These are phyloP conservation scores for Kurtzmaniella quercitrusa DNA, from an alignment of 1,139 yeast genomes.

Conservation along the genomic window DNA sequence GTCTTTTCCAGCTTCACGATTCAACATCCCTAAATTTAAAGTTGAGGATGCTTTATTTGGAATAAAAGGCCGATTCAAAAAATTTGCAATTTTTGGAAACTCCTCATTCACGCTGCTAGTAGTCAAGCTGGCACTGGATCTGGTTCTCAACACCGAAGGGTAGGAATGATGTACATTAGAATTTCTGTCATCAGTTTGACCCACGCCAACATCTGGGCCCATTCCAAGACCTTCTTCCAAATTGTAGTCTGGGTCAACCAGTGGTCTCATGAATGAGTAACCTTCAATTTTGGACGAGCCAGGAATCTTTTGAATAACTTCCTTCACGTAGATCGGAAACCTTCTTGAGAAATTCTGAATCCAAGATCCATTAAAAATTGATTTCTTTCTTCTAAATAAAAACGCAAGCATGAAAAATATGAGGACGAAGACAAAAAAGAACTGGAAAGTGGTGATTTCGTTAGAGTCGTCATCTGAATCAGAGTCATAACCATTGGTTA, in stretches of 20 bases:
- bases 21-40: background rate
- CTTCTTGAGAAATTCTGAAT: background rate
- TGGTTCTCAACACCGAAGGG: slow-evolving; percentile 32
- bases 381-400: slow-evolving; percentile 1
- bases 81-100: slow-evolving; percentile 18
- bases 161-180: slow-evolving; percentile 1
- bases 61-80: slow-evolving; percentile 34
- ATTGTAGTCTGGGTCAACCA: slow-evolving; percentile 1
- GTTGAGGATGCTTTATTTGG: slow-evolving; percentile 21
- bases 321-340: background rate
- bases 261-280: slow-evolving; percentile 4
- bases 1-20: background rate
- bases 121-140: slow-evolving; percentile 35
- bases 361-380: background rate
- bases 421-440: background rate
- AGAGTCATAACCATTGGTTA: background rate
- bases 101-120: slow-evolving; percentile 12
- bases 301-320: background rate
- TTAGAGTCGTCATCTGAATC: slow-evolving; percentile 3
- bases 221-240: slow-evolving; percentile 6
- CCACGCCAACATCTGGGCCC: background rate
- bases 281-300: background rate
- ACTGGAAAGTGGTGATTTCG: background rate
- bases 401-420: slow-evolving; percentile 3
- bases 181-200: background rate